Percentiles rank a stretch among this genome's conserved stretches.
Evolutionary conservation across 2,329 filamentous ascomycete species (phyloP).

Genomic region (Pseudogymnoascus destructans): DNA sequence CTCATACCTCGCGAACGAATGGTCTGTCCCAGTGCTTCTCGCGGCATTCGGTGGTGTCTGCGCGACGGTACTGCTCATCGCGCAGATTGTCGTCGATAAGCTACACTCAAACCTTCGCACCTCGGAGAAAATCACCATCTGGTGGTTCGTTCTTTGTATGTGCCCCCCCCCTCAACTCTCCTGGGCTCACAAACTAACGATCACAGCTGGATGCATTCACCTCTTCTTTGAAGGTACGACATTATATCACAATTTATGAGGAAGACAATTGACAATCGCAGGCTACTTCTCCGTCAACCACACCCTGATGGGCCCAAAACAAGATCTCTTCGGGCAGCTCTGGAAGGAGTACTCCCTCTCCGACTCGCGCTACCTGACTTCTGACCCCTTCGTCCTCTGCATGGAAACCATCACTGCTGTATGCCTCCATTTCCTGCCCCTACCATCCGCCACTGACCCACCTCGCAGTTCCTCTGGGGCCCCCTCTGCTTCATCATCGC

Average conservation of each 20-base stretch:
- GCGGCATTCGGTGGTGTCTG: conserved; percentile 45
- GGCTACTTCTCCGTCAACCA: conserved; percentile 37
- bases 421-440: not conserved
- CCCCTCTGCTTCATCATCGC: conserved; percentile 42
- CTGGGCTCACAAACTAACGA: not conserved
- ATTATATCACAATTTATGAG: not conserved
- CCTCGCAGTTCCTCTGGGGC: conserved; percentile 39
- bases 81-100: conserved; percentile 39
- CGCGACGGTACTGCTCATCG: conserved; percentile 41
- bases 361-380: conserved; percentile 42
- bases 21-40: conserved; percentile 45
- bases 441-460: not conserved
- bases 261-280: not conserved
- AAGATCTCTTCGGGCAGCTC: conserved; percentile 37
- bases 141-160: conserved; percentile 67
- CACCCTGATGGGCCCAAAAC: conserved; percentile 28
- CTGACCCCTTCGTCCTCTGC: conserved; percentile 39
- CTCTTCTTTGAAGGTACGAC: conserved; percentile 26
- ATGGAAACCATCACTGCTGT: conserved; percentile 42
- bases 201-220: conserved; percentile 23
- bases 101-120: conserved; percentile 38
- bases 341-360: conserved; percentile 47
- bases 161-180: conserved; percentile 27
- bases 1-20: conserved; percentile 54
- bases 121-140: conserved; percentile 43